Base-by-base conservation (phyloP, 257 asterid species). In the Solanum pimpinellifolium region DNA sequence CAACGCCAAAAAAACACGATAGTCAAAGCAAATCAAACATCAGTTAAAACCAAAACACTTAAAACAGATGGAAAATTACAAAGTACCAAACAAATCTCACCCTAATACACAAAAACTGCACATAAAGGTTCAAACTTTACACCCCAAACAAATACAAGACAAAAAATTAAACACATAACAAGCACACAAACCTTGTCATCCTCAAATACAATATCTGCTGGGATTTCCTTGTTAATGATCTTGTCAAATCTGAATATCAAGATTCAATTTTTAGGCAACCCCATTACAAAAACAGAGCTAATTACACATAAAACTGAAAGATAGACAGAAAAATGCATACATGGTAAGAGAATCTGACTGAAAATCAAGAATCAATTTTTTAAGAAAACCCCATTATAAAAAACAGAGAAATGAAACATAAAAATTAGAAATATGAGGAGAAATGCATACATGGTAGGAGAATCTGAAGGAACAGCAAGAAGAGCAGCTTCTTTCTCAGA, bases 401-500 rank as follows among this genome's bases (percentile, higher is more conserved):
- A 70, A 37, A 37, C 39, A 37, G 39, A 37, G 39, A 37, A 88
- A 88, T 86, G 35, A 86, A 49, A 9, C 39, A 4, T 52, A 13
- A 76, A 70, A 59, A 2, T 3, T 59, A 62, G 23, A 68, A 47
- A 76, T 69, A 84, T 47, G 27, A 56, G 29, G 3, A 85, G 94
- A 47, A 47, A 47, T 47, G 59, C 59, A 47, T 92, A 60, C 69
- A 62, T 62, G 69, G 69, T 62, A 7, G 97, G 96, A 84, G 98
- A 89, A 91, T 97, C 98, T 18, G 95, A 87, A 23, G 98, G 95
- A 11, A 75, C 85, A 69, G 98, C 96, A 33, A 95, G 92, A 37
- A 94, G 96, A 70, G 98, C 99, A 88, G 98, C 96, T 83, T 97
- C 97, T 87, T 92, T 93, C 91, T 97, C 99, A 39, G 98, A 95